Evolutionary conservation across 1,284 basidiomycete genomes (phyloP).

Genomic region (Malassezia brasiliensis): DNA sequence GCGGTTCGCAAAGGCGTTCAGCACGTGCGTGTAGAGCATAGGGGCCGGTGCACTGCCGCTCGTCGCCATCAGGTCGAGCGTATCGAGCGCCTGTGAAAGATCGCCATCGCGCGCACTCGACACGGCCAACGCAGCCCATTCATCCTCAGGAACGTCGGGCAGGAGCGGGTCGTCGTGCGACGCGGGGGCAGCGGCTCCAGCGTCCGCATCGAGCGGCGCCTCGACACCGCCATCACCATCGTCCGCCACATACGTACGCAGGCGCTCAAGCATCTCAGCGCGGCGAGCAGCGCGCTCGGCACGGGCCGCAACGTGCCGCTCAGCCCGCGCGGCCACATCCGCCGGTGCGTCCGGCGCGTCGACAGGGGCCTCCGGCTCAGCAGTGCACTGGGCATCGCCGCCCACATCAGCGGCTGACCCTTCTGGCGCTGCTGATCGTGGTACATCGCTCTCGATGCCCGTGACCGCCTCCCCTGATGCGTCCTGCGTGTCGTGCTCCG

Average conservation of each 20-base stretch:
- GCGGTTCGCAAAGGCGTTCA: slow-evolving; percentile 53
- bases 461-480: background rate
- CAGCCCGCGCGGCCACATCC: too few relatives aligned
- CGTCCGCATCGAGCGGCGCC: slow-evolving; percentile 15
- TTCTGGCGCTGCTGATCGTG: background rate
- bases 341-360: background rate
- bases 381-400: background rate
- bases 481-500: background rate
- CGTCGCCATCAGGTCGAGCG: slow-evolving; percentile 21
- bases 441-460: background rate
- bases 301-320: background rate
- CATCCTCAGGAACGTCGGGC: slow-evolving; percentile 23
- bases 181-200: background rate
- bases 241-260: background rate
- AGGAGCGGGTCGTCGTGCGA: background rate
- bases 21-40: slow-evolving; percentile 47
- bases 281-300: background rate
- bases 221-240: background rate
- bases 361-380: background rate
- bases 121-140: slow-evolving; percentile 33
- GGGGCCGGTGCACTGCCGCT: slow-evolving; percentile 16
- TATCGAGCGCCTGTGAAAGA: slow-evolving; percentile 10
- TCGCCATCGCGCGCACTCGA: slow-evolving; percentile 24
- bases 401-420: background rate
- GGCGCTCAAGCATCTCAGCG: background rate